A percentile compares a stretch with the other conserved stretches of the same genome.
Conservation (phyloP, 2,329 filamentous ascomycete genomes). For the Conoideocrella luteorostrata region DNA sequence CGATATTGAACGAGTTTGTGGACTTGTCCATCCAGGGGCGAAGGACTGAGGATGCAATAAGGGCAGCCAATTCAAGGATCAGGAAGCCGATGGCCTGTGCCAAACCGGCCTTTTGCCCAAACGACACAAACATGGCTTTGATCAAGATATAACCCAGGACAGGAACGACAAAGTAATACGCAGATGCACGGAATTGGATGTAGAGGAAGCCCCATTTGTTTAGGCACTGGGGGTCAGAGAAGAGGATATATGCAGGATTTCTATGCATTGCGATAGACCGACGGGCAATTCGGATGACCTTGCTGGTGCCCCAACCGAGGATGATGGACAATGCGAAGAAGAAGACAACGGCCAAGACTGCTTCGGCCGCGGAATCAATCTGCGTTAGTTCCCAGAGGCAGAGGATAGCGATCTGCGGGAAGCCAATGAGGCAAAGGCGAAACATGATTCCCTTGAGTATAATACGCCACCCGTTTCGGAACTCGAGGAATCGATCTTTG, state of each 20-base stretch:
- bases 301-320: conserved; percentile 77
- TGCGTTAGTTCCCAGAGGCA: conserved; percentile 90
- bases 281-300: conserved; percentile 81
- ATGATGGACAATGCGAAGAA: conserved; percentile 70
- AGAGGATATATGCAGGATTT: conserved; percentile 92
- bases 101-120: conserved; percentile 62
- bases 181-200: conserved; percentile 88
- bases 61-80: conserved; percentile 69
- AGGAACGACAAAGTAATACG: conserved; percentile 90
- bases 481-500: conserved; percentile 79
- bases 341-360: conserved; percentile 82
- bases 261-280: conserved; percentile 54
- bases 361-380: conserved; percentile 76
- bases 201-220: conserved; percentile 99
- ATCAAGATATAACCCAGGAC: conserved; percentile 70
- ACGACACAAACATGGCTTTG: conserved; percentile 82
- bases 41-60: conserved; percentile 71
- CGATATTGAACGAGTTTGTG: conserved; percentile 91
- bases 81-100: conserved; percentile 80
- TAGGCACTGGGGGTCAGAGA: conserved; percentile 80
- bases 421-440: conserved; percentile 82
- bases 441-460: conserved; percentile 91
- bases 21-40: conserved; percentile 99
- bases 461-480: conserved; percentile 87
- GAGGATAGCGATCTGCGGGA: conserved; percentile 81